Evolutionary conservation across 108 stramenopile species (phyloP), one percentile per base, ranked within the genome.

Genomic region (Poteriospumella lacustris): DNA sequence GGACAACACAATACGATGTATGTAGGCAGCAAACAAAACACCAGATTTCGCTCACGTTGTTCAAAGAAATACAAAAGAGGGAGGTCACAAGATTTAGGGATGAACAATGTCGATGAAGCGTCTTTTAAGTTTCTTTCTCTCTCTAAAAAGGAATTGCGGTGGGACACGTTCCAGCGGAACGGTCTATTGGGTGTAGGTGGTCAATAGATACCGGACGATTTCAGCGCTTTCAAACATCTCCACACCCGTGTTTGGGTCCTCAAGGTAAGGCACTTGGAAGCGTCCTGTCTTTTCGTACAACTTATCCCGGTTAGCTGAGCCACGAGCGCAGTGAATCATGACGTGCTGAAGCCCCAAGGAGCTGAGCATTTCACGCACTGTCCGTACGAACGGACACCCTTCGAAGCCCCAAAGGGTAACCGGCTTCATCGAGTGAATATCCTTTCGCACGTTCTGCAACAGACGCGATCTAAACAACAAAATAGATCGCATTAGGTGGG

Each of bases 331-430:
- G 43, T 88, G 83, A 0, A 93, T 86, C 59, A 92, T 73, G 19
- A 69, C 73, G 82, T 95, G 92, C 12, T 91, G 91, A 41, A 95
- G 84, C 34, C 91, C 89, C 68, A 95, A 38, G 42, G n/a, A n/a
- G 52, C 82, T 75, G 33, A 93, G 80, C 47, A 85, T 89, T 70
- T 92, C 94, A 58, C 89, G 86, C 0, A 93, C 91, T 40, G 86
- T 85, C 34, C 79, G 80, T 40, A 91, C 91, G 83, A 93, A 92
- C 2, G 92, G 93, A 36, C 86, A 86, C 59, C 89, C 83, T 81
- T 94, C 92, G 84, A 93, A 92, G 31, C 91, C 92, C 90, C 90
- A 93, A 28, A 94, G 59, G 59, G 89, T 89, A 19, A 94, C 31
- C 5, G 91, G 88, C 58, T 86, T 64, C 91, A 91, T 92, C 0